Base-by-base conservation (phyloP, 176 grass and related monocot genomes). In the Aechmea fasciata region DNA sequence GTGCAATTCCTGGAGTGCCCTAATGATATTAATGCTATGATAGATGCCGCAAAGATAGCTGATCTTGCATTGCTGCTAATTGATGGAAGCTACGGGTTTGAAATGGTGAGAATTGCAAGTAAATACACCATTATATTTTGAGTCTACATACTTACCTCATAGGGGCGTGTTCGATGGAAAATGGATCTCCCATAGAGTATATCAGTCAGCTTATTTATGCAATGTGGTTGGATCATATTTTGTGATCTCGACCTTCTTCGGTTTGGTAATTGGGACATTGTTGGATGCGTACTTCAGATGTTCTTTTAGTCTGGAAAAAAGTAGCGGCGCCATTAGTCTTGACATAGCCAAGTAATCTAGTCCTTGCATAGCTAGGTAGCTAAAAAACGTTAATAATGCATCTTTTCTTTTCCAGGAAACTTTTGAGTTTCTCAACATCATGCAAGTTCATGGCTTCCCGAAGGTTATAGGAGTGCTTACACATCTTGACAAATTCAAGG, bases 391-490 rank as follows among this genome's bases (percentile, higher is more conserved):
- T 51, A 49, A 69, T 13, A 68, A 82, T 72, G 66, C 53, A 12
- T 70, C 54, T 41, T n/a, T 59, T 57, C 88, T 15, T 80, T 81
- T 67, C 9, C 75, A 99, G 94, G 94, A 99, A 82, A 99, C 89
- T 15, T 99, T 93, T 78, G 94, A 99, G 69, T 99, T 99, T 75
- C 89, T 99, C 57, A 99, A 99, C 69, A 87, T 99, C 54, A 87
- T 99, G 87, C 90, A 92, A 90, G 90, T 87, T 53, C 94, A 99
- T 85, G 94, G 94, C 72, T 99, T 93, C 72, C 94, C 89, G 26
- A 99, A 90, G 69, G 84, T 99, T 74, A 99, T 99, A 84, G 89
- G 94, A 82, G 94, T 99, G 20, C 94, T 99, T 47, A 99, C 89
- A 63, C 79, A 93, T 80, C 80, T 99, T 71, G 94, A 99, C 80